Evolutionary conservation across 2,329 filamentous ascomycete genomes (phyloP).

Genomic region (Colletotrichum sansevieriae): DNA sequence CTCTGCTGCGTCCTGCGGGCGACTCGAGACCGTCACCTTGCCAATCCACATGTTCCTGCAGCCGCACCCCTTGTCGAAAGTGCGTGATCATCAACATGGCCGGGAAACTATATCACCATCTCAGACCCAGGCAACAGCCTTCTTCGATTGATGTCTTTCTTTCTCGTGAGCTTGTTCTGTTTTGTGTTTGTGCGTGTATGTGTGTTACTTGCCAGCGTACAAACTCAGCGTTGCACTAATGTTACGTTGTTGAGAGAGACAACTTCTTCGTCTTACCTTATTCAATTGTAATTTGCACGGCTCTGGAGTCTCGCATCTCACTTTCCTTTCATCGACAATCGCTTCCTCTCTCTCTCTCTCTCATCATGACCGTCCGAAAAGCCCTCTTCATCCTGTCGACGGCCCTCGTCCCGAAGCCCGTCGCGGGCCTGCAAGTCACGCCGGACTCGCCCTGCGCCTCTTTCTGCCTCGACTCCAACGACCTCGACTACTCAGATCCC

Average conservation of each 20-base stretch:
- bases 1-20: slow-evolving; percentile 22
- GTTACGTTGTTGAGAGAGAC: slow-evolving; percentile 14
- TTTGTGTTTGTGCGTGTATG: slow-evolving; percentile 3
- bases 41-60: slow-evolving; percentile 35
- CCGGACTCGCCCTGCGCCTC: slow-evolving; percentile 67
- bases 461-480: slow-evolving; percentile 60
- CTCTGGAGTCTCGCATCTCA: slow-evolving; percentile 34
- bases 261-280: slow-evolving; percentile 14
- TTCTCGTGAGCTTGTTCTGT: slow-evolving; percentile 7
- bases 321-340: slow-evolving; percentile 22
- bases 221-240: slow-evolving; percentile 17
- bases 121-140: background rate
- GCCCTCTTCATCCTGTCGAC: slow-evolving; percentile 46
- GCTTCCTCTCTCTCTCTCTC: background rate
- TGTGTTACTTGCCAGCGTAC: slow-evolving; percentile 17
- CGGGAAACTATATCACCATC: slow-evolving; percentile 30
- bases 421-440: slow-evolving; percentile 60
- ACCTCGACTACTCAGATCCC: slow-evolving; percentile 58
- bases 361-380: slow-evolving; percentile 41
- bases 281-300: slow-evolving; percentile 23
- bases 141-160: background rate
- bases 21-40: slow-evolving; percentile 31
- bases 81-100: slow-evolving; percentile 21
- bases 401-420: slow-evolving; percentile 46
- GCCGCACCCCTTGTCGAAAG: slow-evolving; percentile 13